A percentile compares a stretch with the other conserved stretches of the same genome.
These are phyloP conservation scores for Boletus pseudo-olivaceus DNA, from an alignment of 768 basidiomycete species.

Conservation along the genomic window DNA sequence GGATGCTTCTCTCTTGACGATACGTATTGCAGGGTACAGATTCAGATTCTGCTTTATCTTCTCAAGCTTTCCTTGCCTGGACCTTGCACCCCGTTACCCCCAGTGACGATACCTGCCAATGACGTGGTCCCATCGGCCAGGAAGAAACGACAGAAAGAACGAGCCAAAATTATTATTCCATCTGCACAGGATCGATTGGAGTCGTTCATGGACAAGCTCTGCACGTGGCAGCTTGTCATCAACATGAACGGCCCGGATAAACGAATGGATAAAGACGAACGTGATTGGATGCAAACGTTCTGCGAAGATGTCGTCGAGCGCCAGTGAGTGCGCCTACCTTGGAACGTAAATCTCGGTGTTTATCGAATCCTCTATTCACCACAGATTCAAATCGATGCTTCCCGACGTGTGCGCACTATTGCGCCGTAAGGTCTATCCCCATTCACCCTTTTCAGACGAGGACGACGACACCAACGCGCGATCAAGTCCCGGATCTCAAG, in stretches of 20 bases:
- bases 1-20: slow-evolving; percentile 3
- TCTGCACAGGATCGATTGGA: slow-evolving; percentile 55
- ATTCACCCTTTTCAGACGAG: slow-evolving; percentile 56
- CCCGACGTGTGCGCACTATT: slow-evolving; percentile 56
- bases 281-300: slow-evolving; percentile 76
- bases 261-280: slow-evolving; percentile 27
- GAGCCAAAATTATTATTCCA: slow-evolving; percentile 21
- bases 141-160: slow-evolving; percentile 30
- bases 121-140: slow-evolving; percentile 27
- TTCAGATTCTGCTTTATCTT: slow-evolving; percentile 71
- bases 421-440: slow-evolving; percentile 63
- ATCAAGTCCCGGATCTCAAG: slow-evolving; percentile 11
- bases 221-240: slow-evolving; percentile 65
- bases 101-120: slow-evolving; percentile 23
- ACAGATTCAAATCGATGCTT: slow-evolving; percentile 53
- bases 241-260: slow-evolving; percentile 37
- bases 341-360: not conserved
- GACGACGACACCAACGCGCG: slow-evolving; percentile 18
- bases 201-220: slow-evolving; percentile 74
- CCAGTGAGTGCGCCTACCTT: slow-evolving; percentile 40
- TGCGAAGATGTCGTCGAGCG: slow-evolving; percentile 64
- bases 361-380: not conserved
- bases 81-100: slow-evolving; percentile 29
- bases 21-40: slow-evolving; percentile 51
- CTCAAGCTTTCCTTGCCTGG: slow-evolving; percentile 63